Percentiles rank a stretch among this genome's conserved stretches.
Evolutionary conservation across 495 filamentous ascomycete species (phyloP).

Genomic region (Annulohypoxylon bovei): DNA sequence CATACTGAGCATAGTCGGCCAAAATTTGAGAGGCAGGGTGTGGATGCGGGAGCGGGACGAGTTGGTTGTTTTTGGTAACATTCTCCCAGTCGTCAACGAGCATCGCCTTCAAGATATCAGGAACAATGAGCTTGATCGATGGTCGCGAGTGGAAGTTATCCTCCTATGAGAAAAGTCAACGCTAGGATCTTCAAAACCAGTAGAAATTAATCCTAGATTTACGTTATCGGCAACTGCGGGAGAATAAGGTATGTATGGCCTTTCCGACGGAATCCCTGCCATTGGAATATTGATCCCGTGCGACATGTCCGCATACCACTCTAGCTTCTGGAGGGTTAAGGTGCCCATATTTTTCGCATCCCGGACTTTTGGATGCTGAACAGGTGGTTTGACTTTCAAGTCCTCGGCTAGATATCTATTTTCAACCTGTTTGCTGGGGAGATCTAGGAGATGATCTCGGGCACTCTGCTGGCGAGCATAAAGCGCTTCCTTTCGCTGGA

Average conservation of each 20-base stretch:
- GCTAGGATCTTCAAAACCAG: not conserved
- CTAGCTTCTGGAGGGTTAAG: conserved; percentile 3
- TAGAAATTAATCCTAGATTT: not conserved
- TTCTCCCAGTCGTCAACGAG: conserved; percentile 99
- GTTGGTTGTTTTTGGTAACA: conserved; percentile 89
- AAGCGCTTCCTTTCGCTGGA: not conserved
- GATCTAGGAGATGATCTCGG: not conserved
- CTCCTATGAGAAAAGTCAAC: conserved; percentile 68
- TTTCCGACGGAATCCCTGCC: conserved; percentile 44
- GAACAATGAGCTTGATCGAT: conserved; percentile 80
- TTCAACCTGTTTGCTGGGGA: not conserved
- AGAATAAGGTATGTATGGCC: conserved; percentile 19
- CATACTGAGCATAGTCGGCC: conserved; percentile 75
- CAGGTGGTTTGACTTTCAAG: not conserved
- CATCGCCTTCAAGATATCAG: conserved; percentile 86
- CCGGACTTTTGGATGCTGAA: conserved; percentile 38
- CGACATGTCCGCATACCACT: conserved; percentile 39
- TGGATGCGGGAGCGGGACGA: conserved; percentile 82
- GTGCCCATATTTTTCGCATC: conserved; percentile 18
- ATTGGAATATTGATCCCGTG: conserved; percentile 31
- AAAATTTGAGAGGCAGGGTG: conserved; percentile 80
- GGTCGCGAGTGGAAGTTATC: conserved; percentile 82
- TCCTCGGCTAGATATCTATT: not conserved
- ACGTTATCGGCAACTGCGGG: not conserved
- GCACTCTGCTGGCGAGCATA: not conserved